Evolutionary conservation across 768 basidiomycete species (phyloP).

Genomic region (Russula dissimulans): DNA sequence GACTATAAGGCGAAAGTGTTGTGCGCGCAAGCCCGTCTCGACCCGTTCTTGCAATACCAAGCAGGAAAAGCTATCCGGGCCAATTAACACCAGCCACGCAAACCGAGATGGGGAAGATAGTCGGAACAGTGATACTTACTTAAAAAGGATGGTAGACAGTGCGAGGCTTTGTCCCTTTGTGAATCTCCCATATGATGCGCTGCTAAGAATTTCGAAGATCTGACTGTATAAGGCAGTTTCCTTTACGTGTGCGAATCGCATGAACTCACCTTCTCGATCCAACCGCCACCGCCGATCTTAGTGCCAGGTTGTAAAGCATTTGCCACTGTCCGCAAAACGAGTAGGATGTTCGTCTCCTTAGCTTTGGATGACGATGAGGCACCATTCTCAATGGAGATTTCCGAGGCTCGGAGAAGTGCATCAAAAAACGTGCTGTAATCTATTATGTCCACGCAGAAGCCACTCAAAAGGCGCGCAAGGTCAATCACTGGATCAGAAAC

Average conservation of each 20-base stretch:
- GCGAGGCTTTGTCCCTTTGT: slow-evolving; percentile 69
- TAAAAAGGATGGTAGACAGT: slow-evolving; percentile 75
- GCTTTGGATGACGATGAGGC: slow-evolving; percentile 50
- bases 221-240: slow-evolving; percentile 24
- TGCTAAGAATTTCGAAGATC: slow-evolving; percentile 47
- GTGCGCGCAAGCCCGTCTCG: slow-evolving; percentile 31
- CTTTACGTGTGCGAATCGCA: neutral
- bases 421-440: slow-evolving; percentile 44
- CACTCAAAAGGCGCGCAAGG: slow-evolving; percentile 66
- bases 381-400: slow-evolving; percentile 51
- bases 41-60: slow-evolving; percentile 38
- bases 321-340: slow-evolving; percentile 69
- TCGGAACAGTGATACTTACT: slow-evolving; percentile 44
- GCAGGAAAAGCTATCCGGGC: slow-evolving; percentile 51
- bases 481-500: slow-evolving; percentile 58
- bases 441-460: slow-evolving; percentile 48
- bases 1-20: slow-evolving; percentile 37
- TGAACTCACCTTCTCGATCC: slow-evolving; percentile 42
- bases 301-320: slow-evolving; percentile 64
- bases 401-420: slow-evolving; percentile 56
- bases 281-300: slow-evolving; percentile 34
- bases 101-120: neutral
- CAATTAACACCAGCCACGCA: slow-evolving; percentile 6
- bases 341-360: slow-evolving; percentile 76
- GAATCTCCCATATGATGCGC: slow-evolving; percentile 44